These are phyloP conservation scores for Caryopteris hybrid DNA, from an alignment of 305 asterid species.

Conservation along the genomic window DNA sequence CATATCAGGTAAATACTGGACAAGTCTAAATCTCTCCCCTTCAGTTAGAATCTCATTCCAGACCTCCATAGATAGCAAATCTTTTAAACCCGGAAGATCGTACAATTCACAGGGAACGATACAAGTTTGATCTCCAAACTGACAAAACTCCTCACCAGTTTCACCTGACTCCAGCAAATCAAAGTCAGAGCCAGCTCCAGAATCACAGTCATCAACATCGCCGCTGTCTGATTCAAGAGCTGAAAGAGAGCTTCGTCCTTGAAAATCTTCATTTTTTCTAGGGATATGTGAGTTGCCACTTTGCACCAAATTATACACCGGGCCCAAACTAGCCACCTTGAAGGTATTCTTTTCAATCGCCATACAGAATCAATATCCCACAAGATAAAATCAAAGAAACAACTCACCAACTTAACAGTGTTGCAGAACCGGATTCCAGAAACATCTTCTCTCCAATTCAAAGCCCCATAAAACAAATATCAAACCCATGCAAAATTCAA, in stretches of 20 bases:
- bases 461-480: constrained; percentile 35
- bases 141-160: constrained; percentile 92
- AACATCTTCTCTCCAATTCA: constrained; percentile 26
- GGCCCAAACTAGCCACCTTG: constrained; percentile 61
- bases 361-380: constrained; percentile 53
- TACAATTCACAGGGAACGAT: constrained; percentile 82
- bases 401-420: too few relatives aligned
- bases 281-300: constrained; percentile 61
- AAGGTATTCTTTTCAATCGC: constrained; percentile 88
- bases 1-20: constrained; percentile 89
- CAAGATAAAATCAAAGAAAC: too few relatives aligned
- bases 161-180: constrained; percentile 88
- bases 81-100: constrained; percentile 72
- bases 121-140: constrained; percentile 81
- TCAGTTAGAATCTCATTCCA: constrained; percentile 89
- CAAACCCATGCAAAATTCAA: constrained; percentile 13
- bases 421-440: constrained; percentile 17
- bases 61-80: constrained; percentile 78
- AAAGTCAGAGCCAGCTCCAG: constrained; percentile 96
- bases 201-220: constrained; percentile 92
- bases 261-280: constrained; percentile 75
- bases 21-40: constrained; percentile 75
- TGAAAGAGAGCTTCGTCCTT: constrained; percentile 42
- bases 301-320: constrained; percentile 59
- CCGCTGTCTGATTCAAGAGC: constrained; percentile 71